A percentile compares a stretch with the other conserved stretches of the same genome.
phyloP scores from a whole-genome alignment of 1,284 basidiomycete species.

The Takashimella tepidaria region DNA sequence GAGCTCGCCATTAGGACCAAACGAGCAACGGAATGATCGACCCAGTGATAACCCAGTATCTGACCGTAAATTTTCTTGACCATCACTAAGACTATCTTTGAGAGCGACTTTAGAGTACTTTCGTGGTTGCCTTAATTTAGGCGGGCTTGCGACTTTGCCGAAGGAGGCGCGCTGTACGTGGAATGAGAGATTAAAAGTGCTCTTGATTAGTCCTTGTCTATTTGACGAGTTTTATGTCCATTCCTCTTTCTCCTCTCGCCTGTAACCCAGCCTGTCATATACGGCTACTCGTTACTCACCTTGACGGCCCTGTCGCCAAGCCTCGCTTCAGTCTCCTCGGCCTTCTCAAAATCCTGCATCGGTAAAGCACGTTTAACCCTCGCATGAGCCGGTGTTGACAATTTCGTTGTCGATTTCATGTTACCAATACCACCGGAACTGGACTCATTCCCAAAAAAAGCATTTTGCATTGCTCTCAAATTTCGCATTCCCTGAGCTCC shows the following conservation, averaged over 20 bases:
- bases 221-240: too few species aligned
- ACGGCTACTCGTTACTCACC: too few species aligned
- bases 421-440: too few species aligned
- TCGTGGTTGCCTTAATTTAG: constrained; percentile 52
- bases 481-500: constrained; percentile 69
- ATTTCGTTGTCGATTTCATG: background rate
- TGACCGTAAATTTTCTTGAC: constrained; percentile 60
- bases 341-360: constrained; percentile 52
- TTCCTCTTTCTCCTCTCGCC: too few species aligned
- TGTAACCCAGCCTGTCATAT: too few species aligned
- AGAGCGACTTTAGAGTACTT: constrained; percentile 38
- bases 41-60: constrained; percentile 84
- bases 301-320: constrained; percentile 58
- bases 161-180: constrained; percentile 73
- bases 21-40: constrained; percentile 82
- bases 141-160: constrained; percentile 62
- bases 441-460: constrained; percentile 57
- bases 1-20: constrained; percentile 75
- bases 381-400: background rate
- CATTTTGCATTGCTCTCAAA: constrained; percentile 86
- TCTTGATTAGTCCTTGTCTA: constrained; percentile 2
- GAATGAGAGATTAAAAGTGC: too few species aligned
- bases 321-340: constrained; percentile 67
- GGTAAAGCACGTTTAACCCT: constrained; percentile 4
- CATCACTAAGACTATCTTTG: constrained; percentile 39